Conservation (phyloP, 331 rosid species). For the Rosa hybrid region DNA sequence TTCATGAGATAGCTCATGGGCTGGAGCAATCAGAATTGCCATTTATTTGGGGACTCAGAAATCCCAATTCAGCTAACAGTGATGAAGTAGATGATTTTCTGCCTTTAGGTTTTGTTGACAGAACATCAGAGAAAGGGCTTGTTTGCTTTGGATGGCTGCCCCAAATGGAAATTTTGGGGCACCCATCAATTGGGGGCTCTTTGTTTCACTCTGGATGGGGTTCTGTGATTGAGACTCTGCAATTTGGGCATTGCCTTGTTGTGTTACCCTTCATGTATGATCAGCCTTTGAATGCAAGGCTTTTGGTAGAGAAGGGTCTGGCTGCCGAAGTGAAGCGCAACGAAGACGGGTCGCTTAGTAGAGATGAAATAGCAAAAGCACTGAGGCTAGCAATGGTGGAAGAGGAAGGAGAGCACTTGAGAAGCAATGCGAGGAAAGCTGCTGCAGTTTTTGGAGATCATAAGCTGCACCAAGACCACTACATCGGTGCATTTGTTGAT, state of each 20-base stretch:
- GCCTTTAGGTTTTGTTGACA: slow-evolving; percentile 29
- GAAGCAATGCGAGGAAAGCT: slow-evolving; percentile 30
- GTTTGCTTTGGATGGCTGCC: slow-evolving; percentile 39
- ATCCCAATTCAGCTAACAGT: slow-evolving; percentile 18
- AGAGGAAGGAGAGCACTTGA: slow-evolving; percentile 38
- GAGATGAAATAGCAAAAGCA: slow-evolving; percentile 37
- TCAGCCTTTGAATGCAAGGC: slow-evolving; percentile 47
- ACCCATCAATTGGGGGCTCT: slow-evolving; percentile 40
- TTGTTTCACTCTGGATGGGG: slow-evolving; percentile 49
- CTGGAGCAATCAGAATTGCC: slow-evolving; percentile 32
- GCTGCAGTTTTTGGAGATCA: slow-evolving; percentile 34
- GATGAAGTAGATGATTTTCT: slow-evolving; percentile 24
- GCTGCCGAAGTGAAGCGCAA: slow-evolving; percentile 32
- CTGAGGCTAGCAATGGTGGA: slow-evolving; percentile 33
- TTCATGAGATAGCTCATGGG: slow-evolving; percentile 38
- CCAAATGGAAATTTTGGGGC: slow-evolving; percentile 39
- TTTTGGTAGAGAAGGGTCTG: slow-evolving; percentile 40
- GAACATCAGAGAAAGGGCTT: slow-evolving; percentile 30
- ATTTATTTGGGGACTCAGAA: slow-evolving; percentile 24
- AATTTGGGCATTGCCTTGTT: slow-evolving; percentile 39
- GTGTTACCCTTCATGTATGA: slow-evolving; percentile 34
- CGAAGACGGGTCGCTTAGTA: slow-evolving; percentile 36
- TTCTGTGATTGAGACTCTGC: slow-evolving; percentile 38
- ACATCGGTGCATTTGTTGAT: slow-evolving; percentile 22
- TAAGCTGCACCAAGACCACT: slow-evolving; percentile 34